Evolutionary conservation across 2,329 filamentous ascomycete genomes (phyloP), one percentile per base, ranked within the genome.

Genomic region (Thielaviopsis punctulata): DNA sequence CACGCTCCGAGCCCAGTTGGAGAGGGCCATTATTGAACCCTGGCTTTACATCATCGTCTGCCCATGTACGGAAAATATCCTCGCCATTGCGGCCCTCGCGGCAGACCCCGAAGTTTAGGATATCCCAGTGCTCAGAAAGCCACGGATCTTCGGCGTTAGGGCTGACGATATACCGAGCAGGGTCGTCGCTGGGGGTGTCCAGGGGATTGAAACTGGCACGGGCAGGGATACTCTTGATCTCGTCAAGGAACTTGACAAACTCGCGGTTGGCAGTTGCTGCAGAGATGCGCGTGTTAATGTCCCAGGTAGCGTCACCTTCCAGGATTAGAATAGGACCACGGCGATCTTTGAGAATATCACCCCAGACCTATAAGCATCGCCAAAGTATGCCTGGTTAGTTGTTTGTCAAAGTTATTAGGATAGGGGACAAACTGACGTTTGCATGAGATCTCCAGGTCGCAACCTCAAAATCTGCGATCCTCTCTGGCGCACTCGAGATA

Each of bases 361-460:
- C 53, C 61, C 62, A 63, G 24, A 62, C 57, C 60, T 62, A 43
- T 15, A 12, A 18, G 12, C 10, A 21, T 25, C 5, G 21, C 15
- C 10, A 41, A 21, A 19, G 23, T 21, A 21, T 18, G n/a, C 10
- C 33, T 2, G 3, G 15, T 39, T 15, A 39, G 33, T 18, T 6
- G 6, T 39, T 18, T 4, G 18, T 36, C 27, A 19, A 22, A 19
- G 10, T 45, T 15, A 23, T 25, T 15, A 25, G 13, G 9, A 33
- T 13, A 45, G 36, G 30, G 18, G n/a, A 22, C 25, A 23, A 10
- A 52, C 55, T 39, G 54, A 61, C 60, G 46, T 63, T 63, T 4
- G 61, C 61, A 48, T 63, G 61, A 4, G 61, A 59, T 43, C 61
- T 52, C 56, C 57, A 62, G 53, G 59, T 60, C 4, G 58, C 60